phyloP scores from a whole-genome alignment of 2,329 filamentous ascomycete species.

The Thelonectria olida region DNA sequence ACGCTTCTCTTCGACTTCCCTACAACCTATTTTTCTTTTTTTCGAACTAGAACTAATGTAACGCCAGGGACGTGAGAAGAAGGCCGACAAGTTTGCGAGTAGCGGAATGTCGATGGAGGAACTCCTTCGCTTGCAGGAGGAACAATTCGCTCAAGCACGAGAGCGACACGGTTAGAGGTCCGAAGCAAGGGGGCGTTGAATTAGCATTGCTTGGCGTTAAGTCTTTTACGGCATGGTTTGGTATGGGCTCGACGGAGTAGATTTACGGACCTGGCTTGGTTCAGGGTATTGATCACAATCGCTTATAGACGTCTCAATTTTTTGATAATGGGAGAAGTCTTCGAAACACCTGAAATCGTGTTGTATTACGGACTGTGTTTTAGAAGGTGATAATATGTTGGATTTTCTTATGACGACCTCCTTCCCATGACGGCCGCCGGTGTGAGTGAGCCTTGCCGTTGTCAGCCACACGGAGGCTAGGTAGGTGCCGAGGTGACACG shows the following conservation, averaged over 20 bases:
- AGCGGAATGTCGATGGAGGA: constrained; percentile 93
- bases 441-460: no score
- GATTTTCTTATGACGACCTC: neutral
- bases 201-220: neutral
- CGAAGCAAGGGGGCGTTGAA: no score
- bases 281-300: constrained; percentile 45
- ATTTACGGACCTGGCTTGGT: no score
- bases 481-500: neutral
- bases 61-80: constrained; percentile 87
- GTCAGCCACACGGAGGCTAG: no score
- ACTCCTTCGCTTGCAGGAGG: constrained; percentile 86
- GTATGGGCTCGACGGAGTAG: no score
- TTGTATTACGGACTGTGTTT: neutral
- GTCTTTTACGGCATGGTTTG: no score
- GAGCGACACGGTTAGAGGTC: constrained; percentile 48
- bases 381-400: no score
- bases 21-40: no score
- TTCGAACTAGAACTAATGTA: constrained; percentile 60
- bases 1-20: constrained; percentile 36
- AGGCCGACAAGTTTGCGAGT: constrained; percentile 95
- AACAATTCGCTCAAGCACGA: constrained; percentile 83
- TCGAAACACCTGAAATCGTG: neutral
- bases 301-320: constrained; percentile 36
- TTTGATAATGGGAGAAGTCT: neutral
- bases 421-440: no score